Evolutionary conservation across 176 grass and related monocot genomes (phyloP), one percentile per base, ranked within the genome.

Genomic region (Hyparrhenia diplandra): DNA sequence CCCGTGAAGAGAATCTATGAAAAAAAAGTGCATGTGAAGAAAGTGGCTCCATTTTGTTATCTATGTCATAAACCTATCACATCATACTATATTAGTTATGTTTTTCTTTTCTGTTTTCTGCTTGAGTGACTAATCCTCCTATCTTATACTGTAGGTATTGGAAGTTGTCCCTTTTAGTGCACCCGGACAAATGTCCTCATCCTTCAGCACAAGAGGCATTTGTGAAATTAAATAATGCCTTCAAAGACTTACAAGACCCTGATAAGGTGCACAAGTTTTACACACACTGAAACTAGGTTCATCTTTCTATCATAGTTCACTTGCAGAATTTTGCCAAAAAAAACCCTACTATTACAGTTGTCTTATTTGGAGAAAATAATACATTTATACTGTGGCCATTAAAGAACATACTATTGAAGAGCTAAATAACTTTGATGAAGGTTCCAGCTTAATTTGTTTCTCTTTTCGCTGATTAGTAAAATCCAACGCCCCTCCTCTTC

Each of bases 181-280:
- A 98, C 84, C 95, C 92, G 0, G 95, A 98, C 63, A 98, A 98
- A 70, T 98, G 95, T 47, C 84, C 95, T 81, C 95, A 98, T 89
- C 95, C 95, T 80, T 85, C 82, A 67, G 92, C 95, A 71, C 95
- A 98, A 69, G 88, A 93, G 60, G 92, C 92, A 1, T 98, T 98
- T 29, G 95, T 98, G 27, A 91, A 91, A 78, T 84, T 98, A 64
- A 98, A 98, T 62, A 88, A 98, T 55, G 92, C 95, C 54, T 98
- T 94, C 71, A 98, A 98, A 86, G 92, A 98, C 85, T 81, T 98
- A 31, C 95, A 98, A 68, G 92, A 98, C 84, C 74, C 95, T 74
- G 87, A 91, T 83, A 98, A 92, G 91, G 94, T 97, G 87, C 72
- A 75, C 13, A 34, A 85, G 31, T 74, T 21, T 76, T 75, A 23